Evolutionary conservation across 805 yeast genomes (phyloP).

Genomic region (Zygosaccharomyces kombuchaensis): DNA sequence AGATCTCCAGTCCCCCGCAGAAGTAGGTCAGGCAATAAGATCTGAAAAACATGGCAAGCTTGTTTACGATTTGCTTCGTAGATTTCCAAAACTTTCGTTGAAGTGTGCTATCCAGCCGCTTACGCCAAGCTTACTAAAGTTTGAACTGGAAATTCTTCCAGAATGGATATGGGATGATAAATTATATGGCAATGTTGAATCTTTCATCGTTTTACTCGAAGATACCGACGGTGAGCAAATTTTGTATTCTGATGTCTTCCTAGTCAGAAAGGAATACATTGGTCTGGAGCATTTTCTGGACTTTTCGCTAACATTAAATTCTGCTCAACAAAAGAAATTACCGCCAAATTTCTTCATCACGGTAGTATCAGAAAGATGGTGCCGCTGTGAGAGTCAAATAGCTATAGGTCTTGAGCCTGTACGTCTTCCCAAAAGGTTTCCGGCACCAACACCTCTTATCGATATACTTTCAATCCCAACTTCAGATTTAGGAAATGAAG

Average conservation of each 20-base stretch:
- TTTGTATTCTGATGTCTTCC: constrained; percentile 52
- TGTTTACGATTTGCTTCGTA: constrained; percentile 54
- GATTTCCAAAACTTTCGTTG: constrained; percentile 67
- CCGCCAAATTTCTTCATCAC: constrained; percentile 76
- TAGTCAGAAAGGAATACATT: constrained; percentile 48
- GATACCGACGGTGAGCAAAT: constrained; percentile 79
- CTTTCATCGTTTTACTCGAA: constrained; percentile 69
- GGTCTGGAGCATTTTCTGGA: constrained; percentile 54
- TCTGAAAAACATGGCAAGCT: constrained; percentile 60
- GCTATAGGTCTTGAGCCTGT: constrained; percentile 45
- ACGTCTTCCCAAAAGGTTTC: constrained; percentile 30
- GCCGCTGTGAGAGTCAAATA: constrained; percentile 60
- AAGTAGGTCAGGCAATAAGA: constrained; percentile 75
- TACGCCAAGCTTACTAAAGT: constrained; percentile 58
- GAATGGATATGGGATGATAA: constrained; percentile 72
- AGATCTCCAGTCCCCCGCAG: constrained; percentile 59
- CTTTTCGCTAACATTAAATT: constrained; percentile 47
- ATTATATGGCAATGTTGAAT: constrained; percentile 61
- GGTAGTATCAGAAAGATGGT: constrained; percentile 78
- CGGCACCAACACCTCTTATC: constrained; percentile 23
- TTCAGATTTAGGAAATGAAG: constrained; percentile 44
- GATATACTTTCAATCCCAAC: constrained; percentile 44
- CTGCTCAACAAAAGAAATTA: constrained; percentile 22
- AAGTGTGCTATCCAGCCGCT: constrained; percentile 70
- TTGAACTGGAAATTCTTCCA: constrained; percentile 66